These are phyloP conservation scores for Boechera retrofracta DNA, from an alignment of 345 rosid species.

Conservation along the genomic window DNA sequence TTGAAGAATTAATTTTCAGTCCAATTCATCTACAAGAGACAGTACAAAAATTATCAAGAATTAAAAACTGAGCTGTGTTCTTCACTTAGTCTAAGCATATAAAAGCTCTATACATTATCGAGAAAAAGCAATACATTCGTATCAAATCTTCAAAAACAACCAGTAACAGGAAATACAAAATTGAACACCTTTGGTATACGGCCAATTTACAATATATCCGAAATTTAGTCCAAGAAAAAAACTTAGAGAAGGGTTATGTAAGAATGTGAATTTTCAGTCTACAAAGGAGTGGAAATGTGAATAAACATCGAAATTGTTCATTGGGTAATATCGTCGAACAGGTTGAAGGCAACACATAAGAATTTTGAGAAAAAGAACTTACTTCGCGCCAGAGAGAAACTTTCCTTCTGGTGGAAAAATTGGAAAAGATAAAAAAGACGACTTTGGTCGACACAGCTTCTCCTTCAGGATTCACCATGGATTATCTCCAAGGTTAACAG, in stretches of 20 bases:
- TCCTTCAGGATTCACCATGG: constrained; percentile 43
- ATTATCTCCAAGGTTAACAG: constrained; percentile 35
- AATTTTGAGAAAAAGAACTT: constrained; percentile 21
- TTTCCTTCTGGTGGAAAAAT: constrained; percentile 3
- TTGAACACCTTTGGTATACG: neutral
- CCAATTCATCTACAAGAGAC: constrained; percentile 38
- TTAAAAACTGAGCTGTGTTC: neutral
- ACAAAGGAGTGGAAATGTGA: constrained; percentile 7
- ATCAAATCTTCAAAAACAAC: neutral
- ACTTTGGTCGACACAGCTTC: constrained; percentile 37
- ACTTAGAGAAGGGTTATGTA: neutral
- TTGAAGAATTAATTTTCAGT: constrained; percentile 4
- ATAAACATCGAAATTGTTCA: constrained; percentile 19
- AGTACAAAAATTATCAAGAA: neutral
- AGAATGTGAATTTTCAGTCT: constrained; percentile 16
- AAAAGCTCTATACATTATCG: constrained; percentile 11
- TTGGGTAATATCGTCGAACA: constrained; percentile 42
- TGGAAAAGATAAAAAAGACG: constrained; percentile 21
- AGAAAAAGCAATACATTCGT: neutral
- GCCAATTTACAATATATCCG: neutral
- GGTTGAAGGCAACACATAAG: constrained; percentile 26
- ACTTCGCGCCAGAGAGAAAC: constrained; percentile 22
- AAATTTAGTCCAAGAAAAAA: constrained; percentile 17
- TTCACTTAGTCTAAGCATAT: neutral
- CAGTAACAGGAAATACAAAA: neutral